Percentiles rank a stretch among this genome's conserved stretches.
These are phyloP conservation scores for Scheffersomyces segobiensis DNA, from an alignment of 1,139 yeast genomes.

Conservation along the genomic window DNA sequence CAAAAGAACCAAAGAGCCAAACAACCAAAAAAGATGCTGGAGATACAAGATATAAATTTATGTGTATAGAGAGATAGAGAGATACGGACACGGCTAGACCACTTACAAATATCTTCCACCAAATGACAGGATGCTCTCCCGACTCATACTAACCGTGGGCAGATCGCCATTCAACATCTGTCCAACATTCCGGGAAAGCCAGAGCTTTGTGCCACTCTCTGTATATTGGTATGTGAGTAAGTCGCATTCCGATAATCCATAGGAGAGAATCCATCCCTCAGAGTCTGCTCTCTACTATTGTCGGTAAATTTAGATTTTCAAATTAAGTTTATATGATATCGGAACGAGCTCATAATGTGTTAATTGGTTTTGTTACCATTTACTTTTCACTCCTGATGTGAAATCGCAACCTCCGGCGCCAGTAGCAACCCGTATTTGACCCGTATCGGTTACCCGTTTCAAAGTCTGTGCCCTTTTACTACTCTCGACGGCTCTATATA, in stretches of 20 bases:
- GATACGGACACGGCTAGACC: no score
- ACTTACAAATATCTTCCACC: no score
- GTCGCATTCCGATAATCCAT: not conserved
- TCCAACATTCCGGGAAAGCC: not conserved
- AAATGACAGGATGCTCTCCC: no score
- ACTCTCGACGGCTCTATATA: no score
- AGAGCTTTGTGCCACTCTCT: not conserved
- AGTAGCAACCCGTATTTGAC: no score
- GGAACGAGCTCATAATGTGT: not conserved
- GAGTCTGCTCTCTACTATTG: not conserved
- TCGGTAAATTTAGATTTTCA: not conserved
- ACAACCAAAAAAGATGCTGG: not conserved
- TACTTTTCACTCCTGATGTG: not conserved
- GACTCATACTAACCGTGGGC: not conserved
- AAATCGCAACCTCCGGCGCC: not conserved
- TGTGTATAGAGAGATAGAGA: no score
- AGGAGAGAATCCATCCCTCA: not conserved
- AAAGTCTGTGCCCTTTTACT: no score
- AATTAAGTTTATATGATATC: no score
- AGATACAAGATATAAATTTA: not conserved
- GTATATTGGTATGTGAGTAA: not conserved
- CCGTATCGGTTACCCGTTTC: no score
- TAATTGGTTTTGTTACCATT: not conserved
- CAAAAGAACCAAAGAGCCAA: not conserved
- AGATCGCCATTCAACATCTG: not conserved